These are phyloP conservation scores for Phytophthora tentaculata DNA, from an alignment of 352 stramenopile species.

Conservation along the genomic window DNA sequence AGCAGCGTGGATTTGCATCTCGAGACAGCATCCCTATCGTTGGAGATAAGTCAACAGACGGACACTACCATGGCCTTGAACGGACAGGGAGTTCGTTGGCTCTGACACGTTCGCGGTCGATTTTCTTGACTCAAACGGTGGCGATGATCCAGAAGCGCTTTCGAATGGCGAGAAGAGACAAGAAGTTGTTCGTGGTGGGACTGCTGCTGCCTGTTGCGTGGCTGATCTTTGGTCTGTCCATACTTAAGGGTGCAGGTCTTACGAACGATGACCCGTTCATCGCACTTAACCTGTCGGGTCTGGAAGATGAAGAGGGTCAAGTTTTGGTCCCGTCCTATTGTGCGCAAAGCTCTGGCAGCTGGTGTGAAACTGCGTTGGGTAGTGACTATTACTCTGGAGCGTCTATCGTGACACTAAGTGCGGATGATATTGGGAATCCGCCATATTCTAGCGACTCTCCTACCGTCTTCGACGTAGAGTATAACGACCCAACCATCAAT, in stretches of 20 bases:
- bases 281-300: slow-evolving; percentile 18
- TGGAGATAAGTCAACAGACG: slow-evolving; percentile 21
- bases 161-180: slow-evolving; percentile 28
- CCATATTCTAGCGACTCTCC: slow-evolving; percentile 38
- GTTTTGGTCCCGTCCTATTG: slow-evolving; percentile 26
- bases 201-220: slow-evolving; percentile 26
- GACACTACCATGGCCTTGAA: slow-evolving; percentile 18
- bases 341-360: slow-evolving; percentile 25
- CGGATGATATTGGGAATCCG: slow-evolving; percentile 19
- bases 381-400: slow-evolving; percentile 33
- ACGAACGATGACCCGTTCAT: slow-evolving; percentile 36
- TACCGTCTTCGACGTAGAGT: slow-evolving; percentile 51
- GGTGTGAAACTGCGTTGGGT: slow-evolving; percentile 25
- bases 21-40: slow-evolving; percentile 33
- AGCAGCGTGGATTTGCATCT: slow-evolving; percentile 17
- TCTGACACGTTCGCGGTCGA: slow-evolving; percentile 13
- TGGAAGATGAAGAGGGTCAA: slow-evolving; percentile 17
- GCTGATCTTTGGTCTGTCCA: slow-evolving; percentile 33
- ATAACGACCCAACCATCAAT: slow-evolving; percentile 38
- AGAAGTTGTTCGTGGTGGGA: slow-evolving; percentile 28
- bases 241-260: slow-evolving; percentile 29
- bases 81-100: slow-evolving; percentile 23
- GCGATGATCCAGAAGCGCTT: slow-evolving; percentile 32
- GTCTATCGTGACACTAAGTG: slow-evolving; percentile 14
- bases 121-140: slow-evolving; percentile 31